Base-by-base conservation (phyloP, 2,329 filamentous ascomycete species). In the Claviceps pazoutovae region DNA sequence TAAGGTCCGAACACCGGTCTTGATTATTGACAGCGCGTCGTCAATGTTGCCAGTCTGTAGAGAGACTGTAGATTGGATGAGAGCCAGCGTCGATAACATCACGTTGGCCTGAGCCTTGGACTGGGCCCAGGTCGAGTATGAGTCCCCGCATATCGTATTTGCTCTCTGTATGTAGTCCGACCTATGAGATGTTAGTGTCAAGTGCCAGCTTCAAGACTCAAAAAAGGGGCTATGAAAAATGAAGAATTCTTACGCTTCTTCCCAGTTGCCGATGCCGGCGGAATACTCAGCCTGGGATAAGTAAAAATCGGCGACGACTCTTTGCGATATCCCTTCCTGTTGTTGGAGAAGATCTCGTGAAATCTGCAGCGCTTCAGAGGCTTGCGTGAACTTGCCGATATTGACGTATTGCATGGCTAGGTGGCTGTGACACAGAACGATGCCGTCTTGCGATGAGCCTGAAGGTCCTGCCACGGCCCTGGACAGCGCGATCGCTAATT, bases 261-360 rank as follows among this genome's bases (percentile, higher is more conserved):
- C 74, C 16, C 78, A 68, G 48, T 82, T 80, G 9, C 84, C 84
- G 13, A 83, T 76, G 1, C 78, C 77, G 17, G 90, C 70, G 30
- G 83, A 73, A 63, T 89, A 88, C 63, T 95, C 87, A 0, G 86
- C 82, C 55, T 83, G 81, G 0, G 82, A 79, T 6, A 95, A 68
- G 56, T 89, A 78, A 63, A 84, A 84, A 16, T 67, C 66, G 9
- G 72, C 72, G 19, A 72, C 56, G 5, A 71, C 64, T 17, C 74
- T 69, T 13, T 63, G 63, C 2, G 70, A 66, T 3, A 63, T 55
- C 0, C 60, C 60, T n/a, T 68, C 62, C n/a, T 68, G 61, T 49
- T 68, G 61, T 43, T 65, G 59, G 8, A 71, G 56, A 17, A 74
- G 73, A 19, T 69, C 65, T 55, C 82, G 75, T 3, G 81, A 80